phyloP scores from a whole-genome alignment of 352 stramenopile genomes.

The Pythium rishiriense region DNA sequence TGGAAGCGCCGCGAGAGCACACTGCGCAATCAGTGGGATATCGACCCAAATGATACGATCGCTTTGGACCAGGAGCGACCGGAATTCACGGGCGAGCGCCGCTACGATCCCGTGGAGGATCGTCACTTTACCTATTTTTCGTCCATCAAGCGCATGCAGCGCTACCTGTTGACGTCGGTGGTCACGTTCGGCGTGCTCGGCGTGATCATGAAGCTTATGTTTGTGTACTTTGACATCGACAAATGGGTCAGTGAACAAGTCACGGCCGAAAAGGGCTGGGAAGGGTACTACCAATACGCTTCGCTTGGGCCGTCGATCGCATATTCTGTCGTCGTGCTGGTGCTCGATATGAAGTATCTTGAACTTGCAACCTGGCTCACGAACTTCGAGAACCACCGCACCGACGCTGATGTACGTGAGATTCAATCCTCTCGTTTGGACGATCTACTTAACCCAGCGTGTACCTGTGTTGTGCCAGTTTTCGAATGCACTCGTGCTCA shows the following conservation, averaged over 20 bases:
- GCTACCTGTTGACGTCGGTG: constrained; percentile 72
- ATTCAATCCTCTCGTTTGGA: not conserved
- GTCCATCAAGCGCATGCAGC: constrained; percentile 72
- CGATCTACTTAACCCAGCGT: too few species aligned
- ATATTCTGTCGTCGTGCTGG: constrained; percentile 75
- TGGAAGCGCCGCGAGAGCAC: constrained; percentile 90
- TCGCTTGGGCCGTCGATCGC: constrained; percentile 65
- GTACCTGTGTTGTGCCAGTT: constrained; percentile 43
- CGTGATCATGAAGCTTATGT: constrained; percentile 73
- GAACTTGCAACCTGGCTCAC: constrained; percentile 92
- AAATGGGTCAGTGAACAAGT: constrained; percentile 65
- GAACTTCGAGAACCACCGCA: constrained; percentile 93
- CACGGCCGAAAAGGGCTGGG: constrained; percentile 60
- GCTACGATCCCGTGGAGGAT: constrained; percentile 81
- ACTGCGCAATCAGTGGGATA: constrained; percentile 86
- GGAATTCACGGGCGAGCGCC: constrained; percentile 71
- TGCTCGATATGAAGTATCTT: constrained; percentile 87
- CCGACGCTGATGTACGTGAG: constrained; percentile 72
- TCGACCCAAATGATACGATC: constrained; percentile 42
- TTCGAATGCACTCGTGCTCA: constrained; percentile 94
- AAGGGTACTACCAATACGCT: constrained; percentile 67
- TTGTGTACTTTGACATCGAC: constrained; percentile 82
- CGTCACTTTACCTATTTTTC: constrained; percentile 83
- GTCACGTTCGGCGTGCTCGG: constrained; percentile 68
- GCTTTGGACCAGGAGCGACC: constrained; percentile 54